phyloP scores from a whole-genome alignment of 331 rosid species.

The Ulmus americana region DNA sequence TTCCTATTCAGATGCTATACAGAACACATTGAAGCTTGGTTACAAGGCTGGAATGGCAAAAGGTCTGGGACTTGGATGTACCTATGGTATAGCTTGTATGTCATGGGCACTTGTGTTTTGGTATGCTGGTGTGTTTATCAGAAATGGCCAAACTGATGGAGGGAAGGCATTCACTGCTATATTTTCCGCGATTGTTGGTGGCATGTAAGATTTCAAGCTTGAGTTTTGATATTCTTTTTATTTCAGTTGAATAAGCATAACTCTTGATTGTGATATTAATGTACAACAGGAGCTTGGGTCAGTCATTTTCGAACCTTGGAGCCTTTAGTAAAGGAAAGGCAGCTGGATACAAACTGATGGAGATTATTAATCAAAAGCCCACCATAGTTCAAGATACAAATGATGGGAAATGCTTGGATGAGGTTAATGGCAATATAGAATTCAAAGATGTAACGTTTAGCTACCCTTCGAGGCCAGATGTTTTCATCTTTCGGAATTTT shows the following conservation, averaged over 20 bases:
- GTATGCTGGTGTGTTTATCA: conserved; percentile 94
- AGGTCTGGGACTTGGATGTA: conserved; percentile 93
- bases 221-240: background rate
- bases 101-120: conserved; percentile 98
- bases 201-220: conserved; percentile 61
- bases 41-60: conserved; percentile 99
- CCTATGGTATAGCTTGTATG: conserved; percentile 98
- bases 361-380: conserved; percentile 81
- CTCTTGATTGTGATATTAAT: conserved; percentile 13
- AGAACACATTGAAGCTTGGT: conserved; percentile 88
- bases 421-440: conserved; percentile 77
- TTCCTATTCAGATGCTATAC: conserved; percentile 90
- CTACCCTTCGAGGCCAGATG: conserved; percentile 94
- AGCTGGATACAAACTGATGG: conserved; percentile 94
- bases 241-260: background rate
- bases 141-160: conserved; percentile 92
- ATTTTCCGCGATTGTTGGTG: conserved; percentile 97
- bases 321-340: conserved; percentile 97
- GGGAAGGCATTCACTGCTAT: conserved; percentile 98
- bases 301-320: conserved; percentile 92
- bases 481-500: conserved; percentile 66
- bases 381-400: conserved; percentile 61
- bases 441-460: conserved; percentile 82
- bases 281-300: conserved; percentile 85
- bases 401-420: conserved; percentile 68